These are phyloP conservation scores for Cladosporium sp. DNA, from an alignment of 2,329 filamentous ascomycete species.

Conservation along the genomic window DNA sequence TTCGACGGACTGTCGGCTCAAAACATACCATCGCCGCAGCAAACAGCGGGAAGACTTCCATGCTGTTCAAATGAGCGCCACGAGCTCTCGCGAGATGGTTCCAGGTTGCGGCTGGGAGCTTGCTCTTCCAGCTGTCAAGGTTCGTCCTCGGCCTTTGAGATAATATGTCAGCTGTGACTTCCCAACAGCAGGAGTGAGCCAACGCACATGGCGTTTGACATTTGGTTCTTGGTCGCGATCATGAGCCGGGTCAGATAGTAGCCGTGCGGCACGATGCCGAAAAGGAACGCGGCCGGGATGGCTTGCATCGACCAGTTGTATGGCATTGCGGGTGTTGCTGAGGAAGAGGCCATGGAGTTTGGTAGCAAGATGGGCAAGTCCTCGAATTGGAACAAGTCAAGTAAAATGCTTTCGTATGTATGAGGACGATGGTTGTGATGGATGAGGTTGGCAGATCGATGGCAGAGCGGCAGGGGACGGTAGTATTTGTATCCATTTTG, in stretches of 20 bases:
- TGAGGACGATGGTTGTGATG: too few relatives aligned
- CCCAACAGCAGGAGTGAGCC: neutral
- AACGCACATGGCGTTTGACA: constrained; percentile 13
- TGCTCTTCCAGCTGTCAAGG: constrained; percentile 22
- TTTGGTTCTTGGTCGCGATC: constrained; percentile 18
- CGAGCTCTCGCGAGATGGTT: constrained; percentile 20
- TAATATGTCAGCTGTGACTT: neutral
- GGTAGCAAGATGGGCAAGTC: too few relatives aligned
- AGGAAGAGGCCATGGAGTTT: neutral
- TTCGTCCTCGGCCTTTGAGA: constrained; percentile 20
- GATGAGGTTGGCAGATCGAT: too few relatives aligned
- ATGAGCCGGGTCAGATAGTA: constrained; percentile 21
- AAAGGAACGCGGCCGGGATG: constrained; percentile 20
- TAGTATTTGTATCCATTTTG: too few relatives aligned
- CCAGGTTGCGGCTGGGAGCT: constrained; percentile 19
- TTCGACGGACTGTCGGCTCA: too few relatives aligned
- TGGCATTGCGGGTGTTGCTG: neutral
- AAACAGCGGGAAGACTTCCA: constrained; percentile 40
- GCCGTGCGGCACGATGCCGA: constrained; percentile 20
- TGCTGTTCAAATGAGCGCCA: constrained; percentile 41
- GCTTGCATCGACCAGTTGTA: constrained; percentile 21
- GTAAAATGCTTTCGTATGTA: too few relatives aligned
- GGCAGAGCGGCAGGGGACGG: too few relatives aligned
- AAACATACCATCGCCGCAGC: constrained; percentile 29
- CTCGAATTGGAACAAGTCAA: too few relatives aligned